These are phyloP conservation scores for Monosporascus sp. DNA, from an alignment of 2,329 filamentous ascomycete genomes.

Conservation along the genomic window DNA sequence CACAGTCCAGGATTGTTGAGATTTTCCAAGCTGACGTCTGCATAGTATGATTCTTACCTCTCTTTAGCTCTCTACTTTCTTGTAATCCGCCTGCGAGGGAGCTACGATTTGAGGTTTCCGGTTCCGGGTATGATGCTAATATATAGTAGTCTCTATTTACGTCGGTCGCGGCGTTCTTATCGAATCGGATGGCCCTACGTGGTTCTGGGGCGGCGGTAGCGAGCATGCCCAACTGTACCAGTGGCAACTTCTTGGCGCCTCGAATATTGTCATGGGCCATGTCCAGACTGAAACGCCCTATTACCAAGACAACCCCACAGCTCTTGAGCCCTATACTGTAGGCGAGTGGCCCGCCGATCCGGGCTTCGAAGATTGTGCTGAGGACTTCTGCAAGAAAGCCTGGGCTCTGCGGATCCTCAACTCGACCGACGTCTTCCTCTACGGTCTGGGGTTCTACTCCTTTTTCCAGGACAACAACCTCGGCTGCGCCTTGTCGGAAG, in stretches of 20 bases:
- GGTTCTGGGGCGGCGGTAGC: constrained; percentile 54
- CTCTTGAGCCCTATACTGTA: constrained; percentile 43
- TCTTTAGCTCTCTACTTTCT: background rate
- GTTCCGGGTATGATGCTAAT: background rate
- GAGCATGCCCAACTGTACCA: constrained; percentile 43
- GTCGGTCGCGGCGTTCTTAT: constrained; percentile 17
- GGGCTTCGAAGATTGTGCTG: constrained; percentile 43
- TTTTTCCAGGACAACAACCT: constrained; percentile 57
- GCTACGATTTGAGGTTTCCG: too few relatives aligned
- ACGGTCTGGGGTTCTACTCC: constrained; percentile 52
- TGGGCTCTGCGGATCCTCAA: constrained; percentile 53
- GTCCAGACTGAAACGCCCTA: constrained; percentile 65
- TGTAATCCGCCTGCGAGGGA: too few relatives aligned
- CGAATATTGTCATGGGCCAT: constrained; percentile 48
- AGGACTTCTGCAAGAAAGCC: constrained; percentile 42
- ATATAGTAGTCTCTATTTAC: constrained; percentile 27
- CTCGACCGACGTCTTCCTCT: constrained; percentile 44
- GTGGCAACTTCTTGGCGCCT: constrained; percentile 57
- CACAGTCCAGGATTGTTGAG: too few relatives aligned
- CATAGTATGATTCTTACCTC: background rate
- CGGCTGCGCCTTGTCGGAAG: constrained; percentile 43
- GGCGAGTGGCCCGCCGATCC: constrained; percentile 42
- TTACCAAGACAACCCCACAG: constrained; percentile 57
- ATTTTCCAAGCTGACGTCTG: too few relatives aligned
- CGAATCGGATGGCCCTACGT: constrained; percentile 45